A percentile compares a stretch with the other conserved stretches of the same genome.
Conservation (phyloP, 2,329 filamentous ascomycete species). For the Cyphellophora europaea region DNA sequence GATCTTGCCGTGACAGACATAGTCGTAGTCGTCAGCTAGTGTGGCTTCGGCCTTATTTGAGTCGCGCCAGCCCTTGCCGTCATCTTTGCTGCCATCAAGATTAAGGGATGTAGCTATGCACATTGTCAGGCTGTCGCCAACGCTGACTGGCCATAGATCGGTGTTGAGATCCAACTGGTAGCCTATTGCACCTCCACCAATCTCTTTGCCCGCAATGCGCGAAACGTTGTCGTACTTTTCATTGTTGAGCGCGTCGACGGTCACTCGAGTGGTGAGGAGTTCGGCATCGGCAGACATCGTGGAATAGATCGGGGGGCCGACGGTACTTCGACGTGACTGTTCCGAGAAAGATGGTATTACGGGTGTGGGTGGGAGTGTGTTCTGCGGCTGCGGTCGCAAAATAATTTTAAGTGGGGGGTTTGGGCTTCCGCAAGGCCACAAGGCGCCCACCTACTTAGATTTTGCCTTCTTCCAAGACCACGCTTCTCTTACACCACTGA, state of each 20-base stretch:
- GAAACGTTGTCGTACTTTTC: conserved; percentile 93
- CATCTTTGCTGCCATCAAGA: conserved; percentile 74
- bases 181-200: conserved; percentile 36
- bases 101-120: conserved; percentile 77
- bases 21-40: conserved; percentile 43
- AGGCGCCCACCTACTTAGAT: too few relatives aligned
- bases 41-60: conserved; percentile 47
- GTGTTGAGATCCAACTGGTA: conserved; percentile 80
- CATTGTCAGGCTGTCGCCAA: conserved; percentile 69
- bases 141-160: conserved; percentile 72
- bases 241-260: conserved; percentile 66
- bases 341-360: too few relatives aligned
- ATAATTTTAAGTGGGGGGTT: too few relatives aligned
- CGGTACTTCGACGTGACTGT: too few relatives aligned
- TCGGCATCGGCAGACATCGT: conserved; percentile 65
- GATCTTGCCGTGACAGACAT: conserved; percentile 43
- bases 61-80: conserved; percentile 71
- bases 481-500: conserved; percentile 22
- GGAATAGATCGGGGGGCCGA: too few relatives aligned
- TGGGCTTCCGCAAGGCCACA: too few relatives aligned
- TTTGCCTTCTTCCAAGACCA: not conserved
- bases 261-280: conserved; percentile 90
- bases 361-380: too few relatives aligned
- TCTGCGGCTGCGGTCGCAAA: too few relatives aligned
- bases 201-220: conserved; percentile 60